phyloP scores from a whole-genome alignment of 495 filamentous ascomycete species.

The Podospora comata region DNA sequence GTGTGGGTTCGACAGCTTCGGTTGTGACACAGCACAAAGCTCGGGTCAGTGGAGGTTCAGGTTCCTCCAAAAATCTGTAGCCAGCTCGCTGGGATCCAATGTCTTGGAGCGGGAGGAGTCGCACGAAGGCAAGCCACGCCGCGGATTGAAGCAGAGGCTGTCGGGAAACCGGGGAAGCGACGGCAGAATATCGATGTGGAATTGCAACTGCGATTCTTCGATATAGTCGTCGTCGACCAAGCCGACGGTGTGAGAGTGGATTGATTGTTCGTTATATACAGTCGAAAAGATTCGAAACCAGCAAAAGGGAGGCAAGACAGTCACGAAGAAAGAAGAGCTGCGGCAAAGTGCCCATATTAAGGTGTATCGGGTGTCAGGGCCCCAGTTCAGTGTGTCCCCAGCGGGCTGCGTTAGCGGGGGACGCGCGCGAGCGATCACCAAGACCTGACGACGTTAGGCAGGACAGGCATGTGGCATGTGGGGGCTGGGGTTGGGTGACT shows the following conservation, averaged over 20 bases:
- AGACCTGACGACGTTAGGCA: neutral
- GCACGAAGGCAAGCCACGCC: slow-evolving; percentile 5
- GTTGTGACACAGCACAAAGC: slow-evolving; percentile 10
- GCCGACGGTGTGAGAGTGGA: neutral
- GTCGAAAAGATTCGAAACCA: neutral
- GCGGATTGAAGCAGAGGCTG: neutral
- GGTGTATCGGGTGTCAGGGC: slow-evolving; percentile 11
- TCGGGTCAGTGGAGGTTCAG: neutral
- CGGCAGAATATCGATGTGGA: neutral
- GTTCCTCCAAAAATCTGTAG: neutral
- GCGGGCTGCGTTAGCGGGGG: neutral
- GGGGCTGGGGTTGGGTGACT: slow-evolving; percentile 13
- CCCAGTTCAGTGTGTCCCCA: slow-evolving; percentile 12
- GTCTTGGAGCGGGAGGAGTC: slow-evolving; percentile 6
- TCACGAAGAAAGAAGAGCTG: slow-evolving; percentile 1
- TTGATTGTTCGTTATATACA: neutral
- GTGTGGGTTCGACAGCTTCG: slow-evolving; percentile 1
- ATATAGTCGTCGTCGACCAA: neutral
- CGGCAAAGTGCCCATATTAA: slow-evolving; percentile 13
- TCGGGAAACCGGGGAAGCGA: neutral
- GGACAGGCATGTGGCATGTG: slow-evolving; percentile 2
- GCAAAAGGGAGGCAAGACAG: slow-evolving; percentile 2
- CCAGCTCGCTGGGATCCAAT: slow-evolving; percentile 3
- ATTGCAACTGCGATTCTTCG: neutral
- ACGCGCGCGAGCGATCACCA: slow-evolving; percentile 12